Evolutionary conservation across 495 filamentous ascomycete species (phyloP).

Genomic region (Aspergillus cristatus): DNA sequence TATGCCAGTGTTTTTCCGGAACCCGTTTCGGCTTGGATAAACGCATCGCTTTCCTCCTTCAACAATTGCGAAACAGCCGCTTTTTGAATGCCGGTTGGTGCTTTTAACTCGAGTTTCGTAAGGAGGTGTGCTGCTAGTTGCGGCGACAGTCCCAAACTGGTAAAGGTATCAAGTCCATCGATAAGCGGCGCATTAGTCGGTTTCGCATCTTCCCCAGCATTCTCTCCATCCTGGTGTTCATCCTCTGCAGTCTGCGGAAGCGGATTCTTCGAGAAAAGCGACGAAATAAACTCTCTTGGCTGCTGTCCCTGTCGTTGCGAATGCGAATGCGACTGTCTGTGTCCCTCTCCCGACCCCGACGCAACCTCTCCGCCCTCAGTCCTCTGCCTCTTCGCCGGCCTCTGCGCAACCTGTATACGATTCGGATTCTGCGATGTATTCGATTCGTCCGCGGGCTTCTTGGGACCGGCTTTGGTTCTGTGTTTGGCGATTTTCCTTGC

Average conservation of each 20-base stretch:
- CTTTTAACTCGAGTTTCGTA: conserved; percentile 77
- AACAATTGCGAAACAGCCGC: conserved; percentile 70
- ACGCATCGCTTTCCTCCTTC: conserved; percentile 80
- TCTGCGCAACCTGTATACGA: conserved; percentile 22
- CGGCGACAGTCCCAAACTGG: conserved; percentile 66
- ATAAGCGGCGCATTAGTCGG: conserved; percentile 96
- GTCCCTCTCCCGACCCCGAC: too few species aligned
- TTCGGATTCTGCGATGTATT: conserved; percentile 29
- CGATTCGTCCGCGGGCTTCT: conserved; percentile 9
- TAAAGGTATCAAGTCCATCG: conserved; percentile 75
- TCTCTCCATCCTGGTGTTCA: conserved; percentile 29
- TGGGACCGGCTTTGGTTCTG: conserved; percentile 26
- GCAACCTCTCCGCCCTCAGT: conserved; percentile 15
- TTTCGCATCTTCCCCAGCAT: conserved; percentile 46
- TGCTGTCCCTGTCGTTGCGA: conserved; percentile 21
- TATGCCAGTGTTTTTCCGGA: conserved; percentile 97
- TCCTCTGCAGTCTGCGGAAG: conserved; percentile 46
- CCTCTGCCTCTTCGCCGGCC: conserved; percentile 33
- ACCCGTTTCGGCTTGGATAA: conserved; percentile 93
- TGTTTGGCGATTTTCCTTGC: conserved; percentile 64
- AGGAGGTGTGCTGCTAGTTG: conserved; percentile 73
- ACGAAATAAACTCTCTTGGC: conserved; percentile 63
- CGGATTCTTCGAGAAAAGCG: conserved; percentile 85
- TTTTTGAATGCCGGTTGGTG: conserved; percentile 91
- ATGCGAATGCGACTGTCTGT: not conserved